phyloP scores from a whole-genome alignment of 179 eudicot species.

The Spinacia oleracea region DNA sequence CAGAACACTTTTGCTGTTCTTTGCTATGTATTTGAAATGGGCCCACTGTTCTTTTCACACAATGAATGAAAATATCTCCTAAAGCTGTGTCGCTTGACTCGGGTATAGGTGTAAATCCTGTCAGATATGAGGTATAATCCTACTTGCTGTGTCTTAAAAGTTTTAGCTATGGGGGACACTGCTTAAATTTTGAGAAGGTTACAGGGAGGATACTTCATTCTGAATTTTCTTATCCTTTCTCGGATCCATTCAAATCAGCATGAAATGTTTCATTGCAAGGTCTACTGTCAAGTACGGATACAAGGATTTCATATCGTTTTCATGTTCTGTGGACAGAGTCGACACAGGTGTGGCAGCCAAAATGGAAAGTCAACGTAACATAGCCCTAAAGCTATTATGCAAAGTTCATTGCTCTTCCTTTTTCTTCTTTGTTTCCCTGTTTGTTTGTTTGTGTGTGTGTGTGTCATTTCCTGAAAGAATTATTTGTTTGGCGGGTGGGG shows the following conservation, averaged over 20 bases:
- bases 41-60: background rate
- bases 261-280: background rate
- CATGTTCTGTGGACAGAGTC: background rate
- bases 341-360: background rate
- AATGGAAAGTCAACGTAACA: background rate
- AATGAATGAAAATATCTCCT: background rate
- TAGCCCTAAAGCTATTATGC: background rate
- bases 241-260: background rate
- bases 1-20: conserved; percentile 1
- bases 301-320: background rate
- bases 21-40: background rate
- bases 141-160: background rate
- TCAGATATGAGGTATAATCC: background rate
- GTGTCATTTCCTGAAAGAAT: background rate
- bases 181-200: background rate
- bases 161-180: background rate
- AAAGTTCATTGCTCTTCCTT: background rate
- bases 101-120: background rate
- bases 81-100: background rate
- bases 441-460: background rate
- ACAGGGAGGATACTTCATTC: background rate
- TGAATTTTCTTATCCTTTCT: background rate
- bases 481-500: background rate
- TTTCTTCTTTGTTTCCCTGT: background rate
- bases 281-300: background rate